These are phyloP conservation scores for Didymosphaeria variabile DNA, from an alignment of 2,329 filamentous ascomycete species.

Conservation along the genomic window DNA sequence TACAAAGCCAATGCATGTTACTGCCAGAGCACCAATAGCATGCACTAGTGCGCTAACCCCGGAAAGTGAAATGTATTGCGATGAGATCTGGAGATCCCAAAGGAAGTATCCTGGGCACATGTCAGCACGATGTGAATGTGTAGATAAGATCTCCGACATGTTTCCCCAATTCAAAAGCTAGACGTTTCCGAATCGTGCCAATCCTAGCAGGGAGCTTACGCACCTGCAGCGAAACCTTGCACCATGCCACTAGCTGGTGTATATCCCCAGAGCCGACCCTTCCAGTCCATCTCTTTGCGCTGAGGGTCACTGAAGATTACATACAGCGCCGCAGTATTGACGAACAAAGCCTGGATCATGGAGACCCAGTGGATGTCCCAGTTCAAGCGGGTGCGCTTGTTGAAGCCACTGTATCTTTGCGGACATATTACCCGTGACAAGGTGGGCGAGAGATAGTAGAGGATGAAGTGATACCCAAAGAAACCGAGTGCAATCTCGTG, in stretches of 20 bases:
- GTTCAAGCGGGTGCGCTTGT: slow-evolving; percentile 72
- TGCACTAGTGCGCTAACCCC: slow-evolving; percentile 79
- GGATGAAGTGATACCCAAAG: slow-evolving; percentile 73
- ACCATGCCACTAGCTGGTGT: slow-evolving; percentile 77
- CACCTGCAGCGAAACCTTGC: slow-evolving; percentile 75
- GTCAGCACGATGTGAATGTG: neutral
- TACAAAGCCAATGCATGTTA: slow-evolving; percentile 83
- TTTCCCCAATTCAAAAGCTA: neutral
- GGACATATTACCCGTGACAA: slow-evolving; percentile 71
- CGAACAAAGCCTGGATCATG: slow-evolving; percentile 76
- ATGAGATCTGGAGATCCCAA: slow-evolving; percentile 79
- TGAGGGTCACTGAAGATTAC: slow-evolving; percentile 73
- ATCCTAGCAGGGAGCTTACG: neutral
- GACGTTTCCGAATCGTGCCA: neutral
- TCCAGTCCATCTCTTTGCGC: slow-evolving; percentile 71
- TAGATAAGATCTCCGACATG: neutral
- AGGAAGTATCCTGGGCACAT: slow-evolving; percentile 70
- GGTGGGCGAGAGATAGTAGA: slow-evolving; percentile 71
- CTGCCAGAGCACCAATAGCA: slow-evolving; percentile 74
- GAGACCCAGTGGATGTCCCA: slow-evolving; percentile 91
- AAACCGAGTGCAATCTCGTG: slow-evolving; percentile 78
- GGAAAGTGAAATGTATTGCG: slow-evolving; percentile 73
- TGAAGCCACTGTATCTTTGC: slow-evolving; percentile 68
- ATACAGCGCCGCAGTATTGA: slow-evolving; percentile 76
- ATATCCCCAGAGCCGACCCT: slow-evolving; percentile 80